Base-by-base conservation (phyloP, 352 stramenopile species). In the Globisporangium solare region DNA sequence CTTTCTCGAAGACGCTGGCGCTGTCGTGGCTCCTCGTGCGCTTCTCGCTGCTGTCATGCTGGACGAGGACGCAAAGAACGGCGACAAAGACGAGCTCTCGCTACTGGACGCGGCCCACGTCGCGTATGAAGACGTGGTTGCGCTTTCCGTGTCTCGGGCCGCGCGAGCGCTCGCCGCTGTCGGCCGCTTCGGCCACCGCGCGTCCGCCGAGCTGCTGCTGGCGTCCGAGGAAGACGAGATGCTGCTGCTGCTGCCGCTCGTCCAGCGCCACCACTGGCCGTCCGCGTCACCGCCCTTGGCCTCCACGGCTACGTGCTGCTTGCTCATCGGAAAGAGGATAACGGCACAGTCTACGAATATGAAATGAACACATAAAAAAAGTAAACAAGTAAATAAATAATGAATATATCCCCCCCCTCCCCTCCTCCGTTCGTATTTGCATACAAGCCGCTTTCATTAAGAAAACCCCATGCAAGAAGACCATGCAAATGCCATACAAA, bases 191-290 rank as follows among this genome's bases (percentile, higher is more conserved):
- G 84, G 73, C 75, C 75, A 85, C 22, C 68, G 69, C 18, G 46
- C 68, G 17, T 71, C 68, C 42, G 58, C 64, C 11, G 67, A 63
- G 46, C 66, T 69, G 66, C 54, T 67, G 66, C 56, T 62, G 65
- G 46, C 54, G 37, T 74, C 63, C 14, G 76, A 85, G 4, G 76
- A 86, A 3, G 76, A 87, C 50, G 74, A 78, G 49, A 85, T 68
- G 40, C 61, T 82, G 55, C 80, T 35, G 27, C 78, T 91, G 59
- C 82, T 85, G 55, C 80, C 83, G 47, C 86, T 78, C 2, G 70
- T 88, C 80, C 80, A 93, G 54, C 78, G 76, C 83, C 79, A 91
- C 83, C 80, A 91, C 18, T 41, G 42, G 20, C 58, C 56, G 8
- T 78, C 75, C 39, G 47, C 56, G 35, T 76, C 68, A 39, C 55